Evolutionary conservation across 768 basidiomycete species (phyloP), one percentile per base, ranked within the genome.

Genomic region (Phallus indusiatus): DNA sequence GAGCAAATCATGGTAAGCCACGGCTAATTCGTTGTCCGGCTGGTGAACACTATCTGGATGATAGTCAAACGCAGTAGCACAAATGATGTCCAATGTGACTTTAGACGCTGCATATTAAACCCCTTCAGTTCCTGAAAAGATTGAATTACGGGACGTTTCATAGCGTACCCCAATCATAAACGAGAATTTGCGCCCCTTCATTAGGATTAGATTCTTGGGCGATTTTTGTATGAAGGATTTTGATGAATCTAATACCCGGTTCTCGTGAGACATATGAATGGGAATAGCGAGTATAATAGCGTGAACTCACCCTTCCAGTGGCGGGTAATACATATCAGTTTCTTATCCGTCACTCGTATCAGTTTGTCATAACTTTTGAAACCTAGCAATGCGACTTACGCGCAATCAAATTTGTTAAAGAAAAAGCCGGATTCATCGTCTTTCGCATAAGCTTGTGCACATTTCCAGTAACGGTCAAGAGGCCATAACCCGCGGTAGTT

Each of bases 41-140:
- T 78, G 69, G 62, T 72, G 73, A 12, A 81, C 67, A 1, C 75
- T 75, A 61, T 79, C 74, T 7, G 78, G 61, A 37, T 70, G 66
- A 64, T 81, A 81, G 12, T 76, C 77, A 55, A 81, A 79, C 0
- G 77, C 78, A 10, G 79, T 76, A 7, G 71, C 71, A 66, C 78
- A 79, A 49, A 81, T 80, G 56, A 80, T 78, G 62, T 81, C 79
- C 8, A 81, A 71, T 0, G 79, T 80, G 0, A 75, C 76, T 68
- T 78, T 80, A 63, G 75, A 75, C 73, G 79, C 78, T 79, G 12
- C 14, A n/a, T 50, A 28, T 9, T n/a, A 58, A 36, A 34, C 36
- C 11, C 28, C 7, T 28, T 28, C 28, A 28, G 7, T 7, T 28
- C 28, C 22, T 12, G 36, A 11, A 14, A n/a, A n/a, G 18, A 60